phyloP scores from a whole-genome alignment of 1,284 basidiomycete species.

The Pisolithus thermaeus region DNA sequence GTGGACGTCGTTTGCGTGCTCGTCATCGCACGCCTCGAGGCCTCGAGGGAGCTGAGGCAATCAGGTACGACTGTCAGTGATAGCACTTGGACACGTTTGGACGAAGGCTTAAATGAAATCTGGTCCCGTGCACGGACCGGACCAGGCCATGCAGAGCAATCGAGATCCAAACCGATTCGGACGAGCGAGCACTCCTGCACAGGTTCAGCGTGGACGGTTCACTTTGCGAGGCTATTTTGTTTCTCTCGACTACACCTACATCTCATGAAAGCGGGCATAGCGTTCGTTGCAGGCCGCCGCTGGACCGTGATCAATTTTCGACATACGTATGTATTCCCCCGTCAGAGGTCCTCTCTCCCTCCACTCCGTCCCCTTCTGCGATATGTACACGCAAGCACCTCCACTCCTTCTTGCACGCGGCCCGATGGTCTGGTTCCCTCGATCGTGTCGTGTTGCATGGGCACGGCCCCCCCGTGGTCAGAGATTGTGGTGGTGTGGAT shows the following conservation, averaged over 20 bases:
- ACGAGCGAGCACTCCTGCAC: neutral
- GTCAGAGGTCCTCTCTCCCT: neutral
- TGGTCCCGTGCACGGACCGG: neutral
- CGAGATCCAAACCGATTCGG: neutral
- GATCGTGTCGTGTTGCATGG: neutral
- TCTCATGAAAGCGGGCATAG: neutral
- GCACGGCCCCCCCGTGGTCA: neutral
- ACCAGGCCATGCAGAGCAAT: neutral
- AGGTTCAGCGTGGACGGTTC: no score
- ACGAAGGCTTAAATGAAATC: neutral
- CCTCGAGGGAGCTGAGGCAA: neutral
- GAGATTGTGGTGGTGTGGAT: neutral
- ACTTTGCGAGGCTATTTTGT: no score
- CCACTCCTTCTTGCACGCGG: neutral
- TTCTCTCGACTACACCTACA: neutral
- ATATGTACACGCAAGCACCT: neutral
- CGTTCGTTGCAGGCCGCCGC: neutral
- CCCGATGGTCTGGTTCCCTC: neutral
- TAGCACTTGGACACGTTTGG: neutral
- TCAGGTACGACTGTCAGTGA: neutral
- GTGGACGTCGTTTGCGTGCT: neutral
- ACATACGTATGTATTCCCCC: neutral
- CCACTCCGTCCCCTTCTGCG: neutral
- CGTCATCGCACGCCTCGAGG: neutral
- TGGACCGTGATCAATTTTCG: neutral